These are phyloP conservation scores for Daldinia vernicosa DNA, from an alignment of 495 filamentous ascomycete genomes.

Conservation along the genomic window DNA sequence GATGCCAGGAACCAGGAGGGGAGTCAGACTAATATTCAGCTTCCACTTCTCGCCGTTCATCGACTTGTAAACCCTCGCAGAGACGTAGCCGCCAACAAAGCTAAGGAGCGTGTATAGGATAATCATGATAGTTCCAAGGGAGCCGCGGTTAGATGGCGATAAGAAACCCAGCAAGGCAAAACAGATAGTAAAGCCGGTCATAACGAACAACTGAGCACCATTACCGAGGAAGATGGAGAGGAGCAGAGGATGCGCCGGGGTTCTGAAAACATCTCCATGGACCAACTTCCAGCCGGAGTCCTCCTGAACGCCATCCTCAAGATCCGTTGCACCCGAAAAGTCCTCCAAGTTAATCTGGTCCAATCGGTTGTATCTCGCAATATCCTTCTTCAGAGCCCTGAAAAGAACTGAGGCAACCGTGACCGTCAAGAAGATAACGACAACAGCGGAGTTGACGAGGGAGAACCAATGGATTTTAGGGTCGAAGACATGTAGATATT, in stretches of 20 bases:
- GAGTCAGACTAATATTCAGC: constrained; percentile 87
- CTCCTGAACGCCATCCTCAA: constrained; percentile 95
- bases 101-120: constrained; percentile 92
- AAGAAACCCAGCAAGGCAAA: constrained; percentile 95
- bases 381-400: constrained; percentile 89
- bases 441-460: constrained; percentile 90
- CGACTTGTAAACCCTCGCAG: constrained; percentile 88
- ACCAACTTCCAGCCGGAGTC: constrained; percentile 99
- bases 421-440: constrained; percentile 88
- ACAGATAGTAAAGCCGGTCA: constrained; percentile 92
- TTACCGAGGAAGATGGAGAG: constrained; percentile 91
- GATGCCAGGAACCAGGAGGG: constrained; percentile 82
- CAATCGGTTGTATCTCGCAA: constrained; percentile 92
- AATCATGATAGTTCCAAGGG: constrained; percentile 89
- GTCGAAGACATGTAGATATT: constrained; percentile 94
- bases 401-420: constrained; percentile 91
- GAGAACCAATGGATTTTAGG: constrained; percentile 99
- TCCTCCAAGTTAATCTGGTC: constrained; percentile 88
- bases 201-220: constrained; percentile 95
- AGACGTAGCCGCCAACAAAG: constrained; percentile 91
- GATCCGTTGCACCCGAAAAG: constrained; percentile 73
- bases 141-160: constrained; percentile 92
- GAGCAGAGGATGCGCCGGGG: constrained; percentile 81
- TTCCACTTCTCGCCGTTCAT: constrained; percentile 95
- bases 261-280: constrained; percentile 95